Conservation (phyloP, 345 rosid genomes). For the Euphorbia peplus region DNA sequence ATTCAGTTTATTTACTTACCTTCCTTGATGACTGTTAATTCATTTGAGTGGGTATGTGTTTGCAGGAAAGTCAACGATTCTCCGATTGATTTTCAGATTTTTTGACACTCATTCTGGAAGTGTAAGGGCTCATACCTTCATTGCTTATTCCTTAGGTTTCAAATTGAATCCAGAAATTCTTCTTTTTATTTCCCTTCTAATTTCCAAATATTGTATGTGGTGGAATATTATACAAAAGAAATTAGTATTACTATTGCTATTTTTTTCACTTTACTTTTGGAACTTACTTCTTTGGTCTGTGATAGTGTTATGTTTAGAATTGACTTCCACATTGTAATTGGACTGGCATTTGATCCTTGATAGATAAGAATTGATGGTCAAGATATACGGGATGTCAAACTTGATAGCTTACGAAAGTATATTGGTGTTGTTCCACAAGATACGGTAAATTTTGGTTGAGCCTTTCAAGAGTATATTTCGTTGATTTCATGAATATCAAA, state of each 20-base stretch:
- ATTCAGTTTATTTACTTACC: not conserved
- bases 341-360: conserved; percentile 11
- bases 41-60: conserved; percentile 25
- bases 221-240: not conserved
- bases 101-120: conserved; percentile 77
- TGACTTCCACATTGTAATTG: not conserved
- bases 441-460: conserved; percentile 56
- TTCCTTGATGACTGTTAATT: conserved; percentile 20
- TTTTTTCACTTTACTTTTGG: not conserved
- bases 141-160: not conserved
- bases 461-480: not conserved
- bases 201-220: not conserved
- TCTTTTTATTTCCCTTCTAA: not conserved
- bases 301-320: not conserved
- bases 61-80: conserved; percentile 97
- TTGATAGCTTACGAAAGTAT: conserved; percentile 66
- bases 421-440: conserved; percentile 98
- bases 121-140: conserved; percentile 45
- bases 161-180: not conserved
- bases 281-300: conserved; percentile 7
- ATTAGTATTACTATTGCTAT: too few relatives aligned
- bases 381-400: conserved; percentile 70
- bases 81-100: conserved; percentile 84
- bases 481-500: conserved; percentile 4
- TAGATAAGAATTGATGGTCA: conserved; percentile 85